phyloP scores from a whole-genome alignment of 2,329 filamentous ascomycete species.

The Diplodia scrobiculata region DNA sequence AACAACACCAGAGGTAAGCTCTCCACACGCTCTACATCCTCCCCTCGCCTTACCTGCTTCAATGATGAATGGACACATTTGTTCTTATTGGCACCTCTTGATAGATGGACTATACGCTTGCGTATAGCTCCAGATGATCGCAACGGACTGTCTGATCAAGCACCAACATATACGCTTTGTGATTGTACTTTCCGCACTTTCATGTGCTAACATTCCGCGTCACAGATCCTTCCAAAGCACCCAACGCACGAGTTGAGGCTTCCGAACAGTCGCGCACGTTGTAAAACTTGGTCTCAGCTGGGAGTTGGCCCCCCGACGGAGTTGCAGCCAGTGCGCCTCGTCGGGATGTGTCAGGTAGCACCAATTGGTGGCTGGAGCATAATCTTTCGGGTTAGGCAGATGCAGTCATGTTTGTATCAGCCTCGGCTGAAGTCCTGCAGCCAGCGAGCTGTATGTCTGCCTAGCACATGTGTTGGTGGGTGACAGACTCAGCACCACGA shows the following conservation, averaged over 20 bases:
- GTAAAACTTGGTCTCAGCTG: neutral
- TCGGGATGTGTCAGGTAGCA: neutral
- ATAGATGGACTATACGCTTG: slow-evolving; percentile 58
- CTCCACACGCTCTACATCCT: neutral
- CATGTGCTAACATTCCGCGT: slow-evolving; percentile 3
- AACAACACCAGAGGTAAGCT: neutral
- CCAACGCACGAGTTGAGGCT: neutral
- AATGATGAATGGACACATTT: slow-evolving; percentile 18
- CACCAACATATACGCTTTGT: slow-evolving; percentile 26
- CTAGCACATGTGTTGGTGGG: neutral
- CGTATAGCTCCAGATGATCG: slow-evolving; percentile 65
- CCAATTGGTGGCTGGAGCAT: neutral
- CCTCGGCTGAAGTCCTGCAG: neutral
- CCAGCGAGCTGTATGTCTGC: neutral
- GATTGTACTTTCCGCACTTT: neutral
- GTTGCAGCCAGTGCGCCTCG: neutral
- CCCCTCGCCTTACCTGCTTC: slow-evolving; percentile 43
- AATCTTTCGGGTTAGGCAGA: neutral
- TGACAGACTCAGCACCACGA: neutral
- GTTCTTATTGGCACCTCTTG: slow-evolving; percentile 95
- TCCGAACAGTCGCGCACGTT: neutral
- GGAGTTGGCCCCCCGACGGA: neutral
- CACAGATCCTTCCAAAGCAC: neutral
- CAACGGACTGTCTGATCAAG: slow-evolving; percentile 72
- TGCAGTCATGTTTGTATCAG: neutral